Conservation (phyloP, 1,284 basidiomycete species). For the Testicularia cyperi region DNA sequence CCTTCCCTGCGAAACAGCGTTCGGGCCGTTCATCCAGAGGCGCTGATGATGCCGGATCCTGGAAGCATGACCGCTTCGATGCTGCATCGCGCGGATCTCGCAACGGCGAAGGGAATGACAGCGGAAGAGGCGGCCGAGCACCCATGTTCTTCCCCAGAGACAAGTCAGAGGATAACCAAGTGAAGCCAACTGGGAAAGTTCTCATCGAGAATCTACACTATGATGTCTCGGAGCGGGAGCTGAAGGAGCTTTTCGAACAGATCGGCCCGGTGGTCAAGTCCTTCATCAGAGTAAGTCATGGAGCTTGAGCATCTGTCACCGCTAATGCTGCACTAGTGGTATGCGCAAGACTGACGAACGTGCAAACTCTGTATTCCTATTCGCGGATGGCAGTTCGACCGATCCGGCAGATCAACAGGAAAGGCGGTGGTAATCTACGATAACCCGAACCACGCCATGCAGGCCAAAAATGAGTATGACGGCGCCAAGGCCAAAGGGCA, state of each 20-base stretch:
- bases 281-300: conserved; percentile 76
- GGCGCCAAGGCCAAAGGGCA: conserved; percentile 80
- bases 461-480: conserved; percentile 82
- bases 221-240: conserved; percentile 82
- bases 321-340: too few species aligned
- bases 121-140: conserved; percentile 1
- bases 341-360: too few species aligned
- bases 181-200: conserved; percentile 62
- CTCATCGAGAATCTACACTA: conserved; percentile 88
- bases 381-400: conserved; percentile 72
- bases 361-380: too few species aligned
- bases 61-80: conserved; percentile 32
- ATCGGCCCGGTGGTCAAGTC: conserved; percentile 87
- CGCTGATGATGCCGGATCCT: conserved; percentile 11
- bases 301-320: too few species aligned
- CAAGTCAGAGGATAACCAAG: conserved; percentile 17
- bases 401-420: conserved; percentile 87
- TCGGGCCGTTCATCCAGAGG: conserved; percentile 4
- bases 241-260: conserved; percentile 74
- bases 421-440: conserved; percentile 80
- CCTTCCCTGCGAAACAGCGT: conserved; percentile 7
- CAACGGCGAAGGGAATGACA: too few species aligned
- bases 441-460: conserved; percentile 74
- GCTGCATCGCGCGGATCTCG: neutral
- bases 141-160: conserved; percentile 29